Conservation (phyloP, 2,329 filamentous ascomycete genomes). For the Colletotrichum sidae region DNA sequence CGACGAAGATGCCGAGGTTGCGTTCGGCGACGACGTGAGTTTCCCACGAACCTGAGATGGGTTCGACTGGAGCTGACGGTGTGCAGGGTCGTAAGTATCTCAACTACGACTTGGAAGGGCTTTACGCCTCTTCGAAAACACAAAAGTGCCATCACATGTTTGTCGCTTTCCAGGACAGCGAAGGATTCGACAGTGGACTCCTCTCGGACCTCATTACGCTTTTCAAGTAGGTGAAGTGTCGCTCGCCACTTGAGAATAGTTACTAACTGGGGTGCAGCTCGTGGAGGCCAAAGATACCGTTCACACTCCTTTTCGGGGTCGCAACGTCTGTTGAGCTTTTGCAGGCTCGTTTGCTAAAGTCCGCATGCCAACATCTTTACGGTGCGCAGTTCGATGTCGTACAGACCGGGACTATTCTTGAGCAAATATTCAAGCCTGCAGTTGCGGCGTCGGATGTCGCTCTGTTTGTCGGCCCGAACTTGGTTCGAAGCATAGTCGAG, state of each 20-base stretch:
- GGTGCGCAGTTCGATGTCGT: conserved; percentile 83
- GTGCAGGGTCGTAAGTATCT: conserved; percentile 72
- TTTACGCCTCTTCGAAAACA: conserved; percentile 69
- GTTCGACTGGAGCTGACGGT: conserved; percentile 34
- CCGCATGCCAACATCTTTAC: conserved; percentile 73
- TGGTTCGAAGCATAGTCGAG: conserved; percentile 74
- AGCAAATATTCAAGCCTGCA: conserved; percentile 76
- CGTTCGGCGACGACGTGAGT: conserved; percentile 60
- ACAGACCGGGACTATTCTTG: conserved; percentile 77
- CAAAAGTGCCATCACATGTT: conserved; percentile 70
- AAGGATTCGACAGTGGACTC: conserved; percentile 81
- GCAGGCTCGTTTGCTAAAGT: conserved; percentile 77
- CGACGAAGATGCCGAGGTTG: conserved; percentile 65
- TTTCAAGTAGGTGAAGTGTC: conserved; percentile 64
- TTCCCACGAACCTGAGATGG: background rate
- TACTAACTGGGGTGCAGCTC: conserved; percentile 46
- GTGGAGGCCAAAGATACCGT: conserved; percentile 82
- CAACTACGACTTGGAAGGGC: conserved; percentile 81
- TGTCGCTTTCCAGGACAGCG: conserved; percentile 83
- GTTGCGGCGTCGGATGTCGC: conserved; percentile 68
- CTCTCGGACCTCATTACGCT: conserved; percentile 78
- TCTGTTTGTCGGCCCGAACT: conserved; percentile 71
- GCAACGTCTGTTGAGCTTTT: conserved; percentile 86
- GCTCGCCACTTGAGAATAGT: background rate
- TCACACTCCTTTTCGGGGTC: conserved; percentile 81